phyloP scores from a whole-genome alignment of 768 basidiomycete genomes.

The Suillus paluster region DNA sequence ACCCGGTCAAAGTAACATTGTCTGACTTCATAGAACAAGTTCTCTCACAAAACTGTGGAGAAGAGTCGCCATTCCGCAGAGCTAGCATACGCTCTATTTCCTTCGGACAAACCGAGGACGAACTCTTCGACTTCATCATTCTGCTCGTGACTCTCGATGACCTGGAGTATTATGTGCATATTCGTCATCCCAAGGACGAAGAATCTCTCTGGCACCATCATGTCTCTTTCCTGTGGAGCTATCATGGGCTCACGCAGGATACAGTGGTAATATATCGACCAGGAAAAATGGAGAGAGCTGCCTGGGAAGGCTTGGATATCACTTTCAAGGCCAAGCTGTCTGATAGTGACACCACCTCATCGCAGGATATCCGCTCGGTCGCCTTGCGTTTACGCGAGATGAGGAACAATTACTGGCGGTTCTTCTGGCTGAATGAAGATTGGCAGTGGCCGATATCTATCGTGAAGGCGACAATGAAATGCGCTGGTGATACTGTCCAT shows the following conservation, averaged over 20 bases:
- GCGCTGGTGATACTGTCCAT: not conserved
- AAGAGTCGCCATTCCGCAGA: not conserved
- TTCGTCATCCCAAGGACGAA: not conserved
- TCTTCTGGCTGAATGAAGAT: constrained; percentile 2
- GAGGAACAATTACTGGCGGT: not conserved
- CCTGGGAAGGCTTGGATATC: not conserved
- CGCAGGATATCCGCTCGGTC: not conserved
- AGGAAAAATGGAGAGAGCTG: not conserved
- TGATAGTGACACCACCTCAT: not conserved
- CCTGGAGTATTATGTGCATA: not conserved
- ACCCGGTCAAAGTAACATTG: not conserved
- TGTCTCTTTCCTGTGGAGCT: not conserved
- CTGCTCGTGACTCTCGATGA: not conserved
- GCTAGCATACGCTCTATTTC: constrained; percentile 1
- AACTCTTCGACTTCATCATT: not conserved
- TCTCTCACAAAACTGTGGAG: not conserved
- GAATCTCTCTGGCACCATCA: not conserved
- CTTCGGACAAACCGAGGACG: not conserved
- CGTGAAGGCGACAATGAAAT: not conserved
- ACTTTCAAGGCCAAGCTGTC: not conserved
- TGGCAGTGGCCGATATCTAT: constrained; percentile 4
- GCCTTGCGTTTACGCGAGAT: not conserved
- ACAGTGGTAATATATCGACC: not conserved
- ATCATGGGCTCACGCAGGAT: not conserved
- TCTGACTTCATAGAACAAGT: constrained; percentile 3